Evolutionary conservation across 2,329 filamentous ascomycete species (phyloP).

Genomic region (Alternaria atra): DNA sequence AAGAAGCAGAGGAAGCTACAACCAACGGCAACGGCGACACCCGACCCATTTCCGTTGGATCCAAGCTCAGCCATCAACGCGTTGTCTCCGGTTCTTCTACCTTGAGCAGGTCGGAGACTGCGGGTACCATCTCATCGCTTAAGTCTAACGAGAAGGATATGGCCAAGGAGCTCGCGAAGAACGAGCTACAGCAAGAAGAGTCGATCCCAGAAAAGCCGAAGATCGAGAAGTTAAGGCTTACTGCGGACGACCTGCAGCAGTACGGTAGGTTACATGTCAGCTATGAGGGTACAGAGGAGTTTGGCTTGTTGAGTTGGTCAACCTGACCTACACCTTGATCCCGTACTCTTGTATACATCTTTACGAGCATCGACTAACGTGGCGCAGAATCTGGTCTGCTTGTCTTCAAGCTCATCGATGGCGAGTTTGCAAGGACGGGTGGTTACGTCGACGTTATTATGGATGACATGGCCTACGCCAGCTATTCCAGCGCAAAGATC

Average conservation of each 20-base stretch:
- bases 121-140: constrained; percentile 55
- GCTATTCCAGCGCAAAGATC: constrained; percentile 82
- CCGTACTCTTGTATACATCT: constrained; percentile 25
- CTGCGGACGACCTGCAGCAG: constrained; percentile 79
- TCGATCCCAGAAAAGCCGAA: constrained; percentile 62
- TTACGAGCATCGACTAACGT: constrained; percentile 45
- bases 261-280: constrained; percentile 65
- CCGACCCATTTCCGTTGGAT: constrained; percentile 32
- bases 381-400: constrained; percentile 82
- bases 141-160: constrained; percentile 53
- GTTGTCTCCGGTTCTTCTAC: constrained; percentile 32
- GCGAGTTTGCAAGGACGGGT: constrained; percentile 78
- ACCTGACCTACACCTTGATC: constrained; percentile 27
- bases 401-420: constrained; percentile 93
- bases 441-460: constrained; percentile 87
- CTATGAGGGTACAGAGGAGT: constrained; percentile 21
- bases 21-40: constrained; percentile 34
- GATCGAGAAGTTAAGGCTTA: constrained; percentile 79
- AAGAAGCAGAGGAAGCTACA: constrained; percentile 46
- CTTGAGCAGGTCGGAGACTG: constrained; percentile 41
- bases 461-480: constrained; percentile 92
- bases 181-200: constrained; percentile 57
- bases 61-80: constrained; percentile 29
- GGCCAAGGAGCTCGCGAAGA: constrained; percentile 57
- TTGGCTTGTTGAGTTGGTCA: constrained; percentile 39